Base-by-base conservation (phyloP, 805 yeast species). In the Brettanomyces naardenensis region DNA sequence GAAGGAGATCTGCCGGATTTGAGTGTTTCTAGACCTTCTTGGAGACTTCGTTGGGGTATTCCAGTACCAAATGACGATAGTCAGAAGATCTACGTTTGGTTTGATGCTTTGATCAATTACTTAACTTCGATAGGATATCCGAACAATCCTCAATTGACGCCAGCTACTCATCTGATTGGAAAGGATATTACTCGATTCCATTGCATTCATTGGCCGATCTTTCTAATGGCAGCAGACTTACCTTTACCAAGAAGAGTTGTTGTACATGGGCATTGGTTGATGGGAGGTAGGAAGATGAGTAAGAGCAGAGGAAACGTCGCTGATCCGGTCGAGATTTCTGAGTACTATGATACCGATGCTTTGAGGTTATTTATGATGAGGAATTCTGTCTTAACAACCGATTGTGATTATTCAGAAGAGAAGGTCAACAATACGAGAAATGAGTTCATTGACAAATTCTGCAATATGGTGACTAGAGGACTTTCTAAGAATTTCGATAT, bases 241-340 rank as follows among this genome's bases (percentile, higher is more conserved):
- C 73, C 72, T 4, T 51, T 81, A 5, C 97, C 97, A 0, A 62
- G 69, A 30, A 80, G 78, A 41, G 73, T 92, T 3, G 69, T 88
- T 5, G 95, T 92, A 2, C 98, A 92, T 63, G 80, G 94, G 5
- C 98, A 92, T 58, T 92, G 97, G 97, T 65, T 89, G 18, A 73
- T 82, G 58, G 81, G 78, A 25, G 97, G 97, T 0, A 65, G 76
- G 31, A 92, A 92, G 54, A 92, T 92, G 98, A 84, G 95, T 36
- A 92, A 92, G 51, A 80, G 94, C 40, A 62, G 78, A 38, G 96
- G 97, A 0, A 92, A 92, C 54, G 97, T 90, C 7, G 94, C 90
- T 4, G 97, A 92, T 51, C 98, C 98, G 0, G 53, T 83, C 15
- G 72, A 64, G n/a, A 67, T 80, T 22, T 65, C 75, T 4, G 65